phyloP scores from a whole-genome alignment of 306 rosid species.

The Citrullus mucosospermus region DNA sequence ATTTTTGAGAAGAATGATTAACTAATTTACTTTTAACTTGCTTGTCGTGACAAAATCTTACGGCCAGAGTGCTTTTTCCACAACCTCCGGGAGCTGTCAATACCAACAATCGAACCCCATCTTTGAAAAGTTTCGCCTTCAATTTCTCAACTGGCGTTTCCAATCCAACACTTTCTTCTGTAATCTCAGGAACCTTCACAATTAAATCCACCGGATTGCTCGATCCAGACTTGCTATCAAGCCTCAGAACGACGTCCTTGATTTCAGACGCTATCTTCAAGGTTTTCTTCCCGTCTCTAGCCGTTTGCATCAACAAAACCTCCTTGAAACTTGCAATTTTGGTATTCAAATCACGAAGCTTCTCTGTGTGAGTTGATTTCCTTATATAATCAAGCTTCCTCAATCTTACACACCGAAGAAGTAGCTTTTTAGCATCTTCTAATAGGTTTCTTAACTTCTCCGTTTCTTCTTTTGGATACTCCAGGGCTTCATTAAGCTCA shows the following conservation, averaged over 20 bases:
- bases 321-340: not conserved
- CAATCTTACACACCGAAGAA: not conserved
- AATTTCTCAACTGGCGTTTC: not conserved
- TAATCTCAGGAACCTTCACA: not conserved
- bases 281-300: not conserved
- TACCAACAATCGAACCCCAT: slow-evolving; percentile 2
- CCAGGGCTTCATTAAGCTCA: not conserved
- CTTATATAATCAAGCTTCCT: not conserved
- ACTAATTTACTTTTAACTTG: not conserved
- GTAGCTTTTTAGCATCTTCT: not conserved
- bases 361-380: not conserved
- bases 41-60: not conserved
- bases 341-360: not conserved
- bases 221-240: not conserved
- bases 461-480: not conserved
- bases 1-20: not conserved
- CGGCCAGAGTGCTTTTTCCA: slow-evolving; percentile 6
- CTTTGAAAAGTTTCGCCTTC: not conserved
- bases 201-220: not conserved
- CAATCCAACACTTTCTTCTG: slow-evolving; percentile 3
- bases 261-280: not conserved
- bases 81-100: slow-evolving; percentile 1
- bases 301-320: not conserved
- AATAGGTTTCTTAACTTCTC: not conserved
- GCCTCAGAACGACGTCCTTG: not conserved